Percentiles rank a stretch among this genome's conserved stretches.
phyloP scores from a whole-genome alignment of 2,329 filamentous ascomycete genomes.

The Botrytis porri region DNA sequence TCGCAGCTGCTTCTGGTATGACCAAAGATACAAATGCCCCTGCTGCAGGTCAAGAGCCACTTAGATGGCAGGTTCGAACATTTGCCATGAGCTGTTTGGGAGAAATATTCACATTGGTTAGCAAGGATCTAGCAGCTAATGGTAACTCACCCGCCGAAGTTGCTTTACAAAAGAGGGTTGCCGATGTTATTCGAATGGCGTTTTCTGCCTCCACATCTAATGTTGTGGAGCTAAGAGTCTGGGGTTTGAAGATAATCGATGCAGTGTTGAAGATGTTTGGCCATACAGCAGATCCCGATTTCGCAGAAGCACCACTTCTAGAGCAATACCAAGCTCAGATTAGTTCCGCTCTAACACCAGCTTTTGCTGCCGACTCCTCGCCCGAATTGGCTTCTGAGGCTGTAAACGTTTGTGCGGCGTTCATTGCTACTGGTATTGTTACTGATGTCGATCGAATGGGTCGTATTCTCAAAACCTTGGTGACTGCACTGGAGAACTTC shows the following conservation, averaged over 20 bases:
- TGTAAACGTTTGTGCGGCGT: constrained; percentile 95
- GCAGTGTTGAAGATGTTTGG: constrained; percentile 95
- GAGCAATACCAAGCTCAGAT: constrained; percentile 99
- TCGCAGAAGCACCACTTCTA: constrained; percentile 91
- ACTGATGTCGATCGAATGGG: constrained; percentile 99
- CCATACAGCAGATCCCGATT: constrained; percentile 91
- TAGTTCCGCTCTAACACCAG: constrained; percentile 90
- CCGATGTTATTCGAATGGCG: constrained; percentile 92
- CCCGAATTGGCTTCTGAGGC: constrained; percentile 94
- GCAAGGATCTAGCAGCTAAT: constrained; percentile 73
- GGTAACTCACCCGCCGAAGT: constrained; percentile 75
- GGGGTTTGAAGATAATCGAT: constrained; percentile 90
- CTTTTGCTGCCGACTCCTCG: constrained; percentile 92
- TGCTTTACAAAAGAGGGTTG: constrained; percentile 77
- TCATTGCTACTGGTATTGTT: constrained; percentile 95
- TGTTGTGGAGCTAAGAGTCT: constrained; percentile 83
- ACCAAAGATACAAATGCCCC: constrained; percentile 54
- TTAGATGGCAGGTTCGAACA: constrained; percentile 92
- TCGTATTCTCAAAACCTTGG: constrained; percentile 88
- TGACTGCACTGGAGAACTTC: constrained; percentile 89
- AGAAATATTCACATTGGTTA: constrained; percentile 75
- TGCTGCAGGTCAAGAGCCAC: constrained; percentile 71
- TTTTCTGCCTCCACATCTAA: constrained; percentile 96
- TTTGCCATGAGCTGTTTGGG: constrained; percentile 89
- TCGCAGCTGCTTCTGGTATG: constrained; percentile 68